phyloP scores from a whole-genome alignment of 768 basidiomycete genomes.

The Tulasnella calospora region DNA sequence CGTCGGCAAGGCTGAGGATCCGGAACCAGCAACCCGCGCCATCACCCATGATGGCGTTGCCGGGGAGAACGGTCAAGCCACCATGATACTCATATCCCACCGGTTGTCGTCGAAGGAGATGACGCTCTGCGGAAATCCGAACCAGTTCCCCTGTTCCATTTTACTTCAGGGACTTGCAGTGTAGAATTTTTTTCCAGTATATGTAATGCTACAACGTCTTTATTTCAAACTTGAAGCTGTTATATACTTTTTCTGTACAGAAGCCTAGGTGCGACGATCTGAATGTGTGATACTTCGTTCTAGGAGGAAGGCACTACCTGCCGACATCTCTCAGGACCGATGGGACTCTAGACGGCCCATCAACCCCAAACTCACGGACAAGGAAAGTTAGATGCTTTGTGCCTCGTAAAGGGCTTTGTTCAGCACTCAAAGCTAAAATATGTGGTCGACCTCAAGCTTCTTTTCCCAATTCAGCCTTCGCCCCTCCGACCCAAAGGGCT shows the following conservation, averaged over 20 bases:
- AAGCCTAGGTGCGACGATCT: too few species aligned
- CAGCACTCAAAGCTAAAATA: not conserved
- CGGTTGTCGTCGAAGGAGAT: too few species aligned
- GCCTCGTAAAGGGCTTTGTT: not conserved
- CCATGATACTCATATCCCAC: not conserved
- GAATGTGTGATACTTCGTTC: too few species aligned
- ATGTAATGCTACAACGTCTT: not conserved
- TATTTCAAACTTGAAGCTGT: too few species aligned
- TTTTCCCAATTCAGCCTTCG: not conserved
- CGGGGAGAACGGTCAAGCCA: slow-evolving; percentile 4
- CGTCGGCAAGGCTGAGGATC: not conserved
- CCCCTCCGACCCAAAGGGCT: not conserved
- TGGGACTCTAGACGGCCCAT: not conserved
- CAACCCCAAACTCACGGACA: not conserved
- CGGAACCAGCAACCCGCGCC: slow-evolving; percentile 16
- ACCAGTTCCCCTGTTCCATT: not conserved
- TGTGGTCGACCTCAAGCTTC: not conserved
- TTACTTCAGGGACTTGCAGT: not conserved
- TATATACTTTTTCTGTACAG: too few species aligned
- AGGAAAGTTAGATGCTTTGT: not conserved
- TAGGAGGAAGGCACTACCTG: too few species aligned
- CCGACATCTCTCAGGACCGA: not conserved
- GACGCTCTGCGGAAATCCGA: not conserved
- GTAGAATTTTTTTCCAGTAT: not conserved
- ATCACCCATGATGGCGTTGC: slow-evolving; percentile 20